Evolutionary conservation across 2,329 filamentous ascomycete genomes (phyloP).

Genomic region (Aspergillus sp.): DNA sequence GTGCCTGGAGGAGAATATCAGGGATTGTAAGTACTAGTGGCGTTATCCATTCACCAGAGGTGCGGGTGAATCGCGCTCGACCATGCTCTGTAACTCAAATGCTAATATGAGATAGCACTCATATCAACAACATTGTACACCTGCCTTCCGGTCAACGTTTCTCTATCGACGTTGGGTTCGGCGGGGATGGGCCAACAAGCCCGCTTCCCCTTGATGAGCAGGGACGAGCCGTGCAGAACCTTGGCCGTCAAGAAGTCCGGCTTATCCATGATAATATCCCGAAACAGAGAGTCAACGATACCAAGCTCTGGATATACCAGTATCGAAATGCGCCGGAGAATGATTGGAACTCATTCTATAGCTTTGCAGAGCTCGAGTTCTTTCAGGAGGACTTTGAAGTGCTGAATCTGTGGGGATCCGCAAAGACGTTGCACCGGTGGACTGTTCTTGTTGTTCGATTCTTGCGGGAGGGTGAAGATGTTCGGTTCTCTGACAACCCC

Average conservation of each 20-base stretch:
- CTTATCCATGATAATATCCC: conserved; percentile 49
- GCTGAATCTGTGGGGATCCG: conserved; percentile 39
- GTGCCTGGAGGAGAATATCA: conserved; percentile 28
- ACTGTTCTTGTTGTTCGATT: conserved; percentile 33
- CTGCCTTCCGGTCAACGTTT: conserved; percentile 50
- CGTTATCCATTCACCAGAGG: background rate
- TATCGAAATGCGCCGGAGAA: conserved; percentile 35
- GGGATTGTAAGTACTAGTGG: conserved; percentile 21
- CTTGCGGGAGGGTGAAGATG: background rate
- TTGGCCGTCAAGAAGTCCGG: conserved; percentile 58
- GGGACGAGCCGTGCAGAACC: conserved; percentile 43
- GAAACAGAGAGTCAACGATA: conserved; percentile 36
- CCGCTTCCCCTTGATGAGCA: conserved; percentile 52
- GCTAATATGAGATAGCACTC: conserved; percentile 40
- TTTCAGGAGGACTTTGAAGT: conserved; percentile 41
- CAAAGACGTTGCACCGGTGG: conserved; percentile 32
- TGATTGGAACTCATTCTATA: conserved; percentile 45
- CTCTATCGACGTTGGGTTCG: conserved; percentile 60
- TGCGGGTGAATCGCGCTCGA: background rate
- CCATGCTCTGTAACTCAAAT: background rate
- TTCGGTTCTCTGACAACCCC: background rate
- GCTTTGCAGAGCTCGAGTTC: conserved; percentile 42
- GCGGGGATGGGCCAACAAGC: conserved; percentile 59
- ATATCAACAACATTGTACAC: conserved; percentile 59
- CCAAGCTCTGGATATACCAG: conserved; percentile 56